Evolutionary conservation across 768 basidiomycete genomes (phyloP), one percentile per base, ranked within the genome.

Genomic region (Lactarius pseudohatsudake): DNA sequence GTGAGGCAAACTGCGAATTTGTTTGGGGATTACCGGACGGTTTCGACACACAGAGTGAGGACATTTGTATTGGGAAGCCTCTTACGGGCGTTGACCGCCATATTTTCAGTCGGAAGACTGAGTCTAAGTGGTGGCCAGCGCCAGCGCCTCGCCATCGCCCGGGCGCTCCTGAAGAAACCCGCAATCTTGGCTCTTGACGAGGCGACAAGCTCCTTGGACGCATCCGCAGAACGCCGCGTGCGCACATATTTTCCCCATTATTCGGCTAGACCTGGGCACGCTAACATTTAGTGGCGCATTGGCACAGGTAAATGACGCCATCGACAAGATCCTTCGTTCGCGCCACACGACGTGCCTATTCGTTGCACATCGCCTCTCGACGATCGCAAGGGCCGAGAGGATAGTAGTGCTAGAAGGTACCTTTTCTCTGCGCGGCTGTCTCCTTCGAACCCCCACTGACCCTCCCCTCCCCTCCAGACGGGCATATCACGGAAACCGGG

Each of bases 1-100:
- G 90, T 22, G 85, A 92, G 66, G 96, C 96, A 2, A 97, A 98
- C 71, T 98, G 96, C 76, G 94, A 96, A 72, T 98, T 96, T 73
- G 88, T 98, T 7, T 93, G 94, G 90, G 89, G 91, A 18, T 86
- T 98, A 82, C 95, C 96, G 11, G 82, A 94, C 64, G 94, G 95
- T 0, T 96, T 96, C 72, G 96, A 97, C 71, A 98, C 96, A 0
- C 82, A 88, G 71, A 95, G 94, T 95, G 69, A 71, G 91, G 74
- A 2, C 13, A 13, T 66, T 8, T 57, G 47, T 34, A 9, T 28
- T 28, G 4, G 28, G 22, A 22, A 26, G 26, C 30, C 50, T 30
- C 28, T 1, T 64, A 41, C 13, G 20, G 32, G 15, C 18, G 43
- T 61, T 64, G 53, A 50, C 67, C 26, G 26, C 26, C 26, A 53